phyloP scores from a whole-genome alignment of 495 filamentous ascomycete species.

The Lophiotrema nucula region DNA sequence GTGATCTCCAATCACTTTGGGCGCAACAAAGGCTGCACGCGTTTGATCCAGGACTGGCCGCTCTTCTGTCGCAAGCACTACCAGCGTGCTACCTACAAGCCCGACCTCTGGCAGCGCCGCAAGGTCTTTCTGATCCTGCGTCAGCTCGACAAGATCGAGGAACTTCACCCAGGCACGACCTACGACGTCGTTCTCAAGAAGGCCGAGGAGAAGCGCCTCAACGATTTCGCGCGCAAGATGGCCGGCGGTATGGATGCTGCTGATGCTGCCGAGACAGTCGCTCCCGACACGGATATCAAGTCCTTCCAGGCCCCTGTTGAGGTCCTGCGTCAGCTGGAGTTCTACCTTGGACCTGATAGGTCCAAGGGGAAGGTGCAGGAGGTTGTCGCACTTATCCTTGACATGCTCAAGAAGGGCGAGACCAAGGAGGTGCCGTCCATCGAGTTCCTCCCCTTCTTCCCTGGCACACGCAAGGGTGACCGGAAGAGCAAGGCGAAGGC shows the following conservation, averaged over 20 bases:
- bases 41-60: slow-evolving; percentile 24
- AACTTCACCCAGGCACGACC: slow-evolving; percentile 21
- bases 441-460: slow-evolving; percentile 22
- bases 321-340: slow-evolving; percentile 13
- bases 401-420: slow-evolving; percentile 12
- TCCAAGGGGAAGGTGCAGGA: slow-evolving; percentile 10
- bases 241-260: background rate
- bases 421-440: slow-evolving; percentile 20
- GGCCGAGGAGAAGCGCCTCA: slow-evolving; percentile 25
- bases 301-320: slow-evolving; percentile 19
- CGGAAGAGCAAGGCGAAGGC: background rate
- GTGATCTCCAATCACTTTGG: slow-evolving; percentile 35
- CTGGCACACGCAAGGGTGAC: too few species aligned
- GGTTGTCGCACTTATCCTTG: background rate
- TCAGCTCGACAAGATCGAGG: slow-evolving; percentile 29
- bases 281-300: background rate
- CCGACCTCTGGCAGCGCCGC: slow-evolving; percentile 21
- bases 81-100: slow-evolving; percentile 31
- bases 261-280: background rate
- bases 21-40: slow-evolving; percentile 34
- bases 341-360: slow-evolving; percentile 7
- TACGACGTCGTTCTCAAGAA: slow-evolving; percentile 31
- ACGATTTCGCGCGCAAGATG: slow-evolving; percentile 13
- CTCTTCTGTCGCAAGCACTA: slow-evolving; percentile 36
- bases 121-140: slow-evolving; percentile 25